Percentiles rank a stretch among this genome's conserved stretches.
phyloP scores from a whole-genome alignment of 805 yeast species.

The Torulaspora gathmanii region DNA sequence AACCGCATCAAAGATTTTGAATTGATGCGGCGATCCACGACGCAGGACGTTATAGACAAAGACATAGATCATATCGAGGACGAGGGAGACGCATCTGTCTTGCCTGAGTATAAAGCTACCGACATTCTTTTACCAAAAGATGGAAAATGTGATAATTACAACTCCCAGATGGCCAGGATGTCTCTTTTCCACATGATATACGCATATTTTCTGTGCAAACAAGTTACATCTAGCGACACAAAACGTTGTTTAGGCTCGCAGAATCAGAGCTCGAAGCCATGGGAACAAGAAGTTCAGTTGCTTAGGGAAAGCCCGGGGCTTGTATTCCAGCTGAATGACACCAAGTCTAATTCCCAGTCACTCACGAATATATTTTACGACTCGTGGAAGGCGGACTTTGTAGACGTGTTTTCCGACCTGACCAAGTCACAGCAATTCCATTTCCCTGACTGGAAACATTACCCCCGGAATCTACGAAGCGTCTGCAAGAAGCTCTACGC shows the following conservation, averaged over 20 bases:
- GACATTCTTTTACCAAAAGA: conserved; percentile 5
- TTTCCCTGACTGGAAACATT: conserved; percentile 28
- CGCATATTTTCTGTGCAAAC: conserved; percentile 24
- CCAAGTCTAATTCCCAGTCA: background rate
- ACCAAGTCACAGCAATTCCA: conserved; percentile 23
- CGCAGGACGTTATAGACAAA: background rate
- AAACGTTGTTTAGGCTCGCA: background rate
- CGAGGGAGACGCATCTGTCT: conserved; percentile 4
- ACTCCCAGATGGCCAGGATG: conserved; percentile 23
- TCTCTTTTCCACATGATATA: conserved; percentile 31
- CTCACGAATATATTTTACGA: conserved; percentile 19
- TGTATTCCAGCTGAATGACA: conserved; percentile 1
- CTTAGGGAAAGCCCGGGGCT: conserved; percentile 1
- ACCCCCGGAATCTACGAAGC: conserved; percentile 20
- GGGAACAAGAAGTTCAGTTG: conserved; percentile 17
- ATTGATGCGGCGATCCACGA: background rate
- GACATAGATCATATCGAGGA: background rate
- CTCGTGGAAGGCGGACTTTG: conserved; percentile 25
- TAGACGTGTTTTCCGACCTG: conserved; percentile 12
- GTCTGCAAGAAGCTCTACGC: conserved; percentile 20
- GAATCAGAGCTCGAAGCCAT: conserved; percentile 6
- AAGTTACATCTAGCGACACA: conserved; percentile 8
- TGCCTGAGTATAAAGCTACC: conserved; percentile 3
- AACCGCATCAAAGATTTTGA: background rate
- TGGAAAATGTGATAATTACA: conserved; percentile 12